These are phyloP conservation scores for Penicillium tannophilum DNA, from an alignment of 495 filamentous ascomycete species.

Conservation along the genomic window DNA sequence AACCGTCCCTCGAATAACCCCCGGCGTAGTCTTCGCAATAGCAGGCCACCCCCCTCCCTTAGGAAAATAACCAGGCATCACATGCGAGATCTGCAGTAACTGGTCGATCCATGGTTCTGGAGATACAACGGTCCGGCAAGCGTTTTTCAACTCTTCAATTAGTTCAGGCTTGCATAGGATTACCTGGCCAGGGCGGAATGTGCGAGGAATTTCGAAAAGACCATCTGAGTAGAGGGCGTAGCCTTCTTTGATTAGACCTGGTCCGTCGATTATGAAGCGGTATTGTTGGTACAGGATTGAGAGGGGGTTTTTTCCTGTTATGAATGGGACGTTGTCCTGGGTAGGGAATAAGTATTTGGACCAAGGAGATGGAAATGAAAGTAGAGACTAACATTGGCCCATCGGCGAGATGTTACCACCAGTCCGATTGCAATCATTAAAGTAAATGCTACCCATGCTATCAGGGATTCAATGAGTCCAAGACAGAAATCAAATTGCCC, in stretches of 20 bases:
- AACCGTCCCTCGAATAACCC: conserved; percentile 27
- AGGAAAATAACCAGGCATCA: conserved; percentile 33
- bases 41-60: conserved; percentile 25
- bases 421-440: conserved; percentile 10
- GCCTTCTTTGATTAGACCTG: conserved; percentile 21
- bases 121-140: conserved; percentile 16
- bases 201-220: conserved; percentile 31
- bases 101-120: conserved; percentile 35
- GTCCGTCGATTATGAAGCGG: conserved; percentile 25
- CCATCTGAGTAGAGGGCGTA: conserved; percentile 18
- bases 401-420: conserved; percentile 16
- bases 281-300: conserved; percentile 27
- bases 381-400: conserved; percentile 21
- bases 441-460: background rate
- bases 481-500: background rate
- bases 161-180: conserved; percentile 25
- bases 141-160: conserved; percentile 27
- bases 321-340: conserved; percentile 19
- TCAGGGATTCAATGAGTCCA: conserved; percentile 1
- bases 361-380: background rate
- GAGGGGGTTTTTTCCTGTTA: conserved; percentile 6
- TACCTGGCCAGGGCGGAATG: conserved; percentile 29
- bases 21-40: conserved; percentile 29
- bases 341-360: background rate
- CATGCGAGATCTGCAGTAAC: conserved; percentile 31